phyloP scores from a whole-genome alignment of 495 filamentous ascomycete species.

The Aspergillus kassunensis region DNA sequence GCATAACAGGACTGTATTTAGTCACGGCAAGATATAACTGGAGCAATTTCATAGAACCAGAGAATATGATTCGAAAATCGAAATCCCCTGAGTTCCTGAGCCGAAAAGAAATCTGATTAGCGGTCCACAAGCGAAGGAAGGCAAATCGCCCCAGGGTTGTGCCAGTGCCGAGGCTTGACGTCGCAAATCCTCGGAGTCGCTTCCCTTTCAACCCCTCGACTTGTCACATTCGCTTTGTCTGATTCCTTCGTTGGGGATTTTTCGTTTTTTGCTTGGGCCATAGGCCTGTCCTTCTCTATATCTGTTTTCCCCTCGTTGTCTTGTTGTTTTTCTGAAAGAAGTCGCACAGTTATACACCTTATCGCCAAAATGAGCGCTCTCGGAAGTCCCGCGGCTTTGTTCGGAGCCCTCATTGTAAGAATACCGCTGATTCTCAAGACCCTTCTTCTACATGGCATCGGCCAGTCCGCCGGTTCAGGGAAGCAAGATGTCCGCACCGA shows the following conservation, averaged over 20 bases:
- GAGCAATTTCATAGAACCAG: too few species aligned
- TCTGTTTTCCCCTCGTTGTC: too few species aligned
- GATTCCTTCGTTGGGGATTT: background rate
- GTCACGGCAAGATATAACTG: too few species aligned
- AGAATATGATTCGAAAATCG: too few species aligned
- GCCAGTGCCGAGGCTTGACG: too few species aligned
- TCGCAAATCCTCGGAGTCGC: too few species aligned
- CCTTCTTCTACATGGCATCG: slow-evolving; percentile 62
- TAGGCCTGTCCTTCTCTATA: background rate
- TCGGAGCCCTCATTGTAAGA: slow-evolving; percentile 49
- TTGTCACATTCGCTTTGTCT: background rate
- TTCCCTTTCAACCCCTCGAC: background rate
- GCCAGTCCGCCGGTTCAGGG: slow-evolving; percentile 58
- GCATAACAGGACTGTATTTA: too few species aligned
- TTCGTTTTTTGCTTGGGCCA: background rate
- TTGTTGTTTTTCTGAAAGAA: background rate
- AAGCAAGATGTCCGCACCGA: slow-evolving; percentile 80
- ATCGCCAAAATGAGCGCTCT: slow-evolving; percentile 7
- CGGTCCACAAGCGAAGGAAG: too few species aligned
- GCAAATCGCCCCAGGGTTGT: too few species aligned
- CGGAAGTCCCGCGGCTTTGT: slow-evolving; percentile 28
- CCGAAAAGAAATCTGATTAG: too few species aligned
- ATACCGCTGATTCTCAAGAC: slow-evolving; percentile 66
- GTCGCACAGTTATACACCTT: too few species aligned
- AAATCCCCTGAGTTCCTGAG: too few species aligned